Conservation (phyloP, 768 basidiomycete species). For the Chalciporus piperatus region DNA sequence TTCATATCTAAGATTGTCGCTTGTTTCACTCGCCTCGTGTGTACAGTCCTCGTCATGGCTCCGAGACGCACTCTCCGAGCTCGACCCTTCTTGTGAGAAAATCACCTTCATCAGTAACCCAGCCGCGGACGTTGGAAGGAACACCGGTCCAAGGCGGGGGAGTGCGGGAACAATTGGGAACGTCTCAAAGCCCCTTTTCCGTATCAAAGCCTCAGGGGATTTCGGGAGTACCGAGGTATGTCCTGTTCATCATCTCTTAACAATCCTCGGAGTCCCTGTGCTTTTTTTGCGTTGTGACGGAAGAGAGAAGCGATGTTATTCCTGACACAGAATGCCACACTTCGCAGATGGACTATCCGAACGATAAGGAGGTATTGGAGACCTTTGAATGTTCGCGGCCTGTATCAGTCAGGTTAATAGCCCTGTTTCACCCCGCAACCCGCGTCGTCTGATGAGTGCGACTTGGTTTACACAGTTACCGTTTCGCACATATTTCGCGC, state of each 20-base stretch:
- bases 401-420: conserved; percentile 67
- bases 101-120: conserved; percentile 83
- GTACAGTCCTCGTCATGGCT: conserved; percentile 81
- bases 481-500: conserved; percentile 71
- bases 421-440: not conserved
- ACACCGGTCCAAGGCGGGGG: conserved; percentile 12
- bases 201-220: conserved; percentile 76
- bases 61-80: conserved; percentile 85
- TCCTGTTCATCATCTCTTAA: not conserved
- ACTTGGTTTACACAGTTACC: conserved; percentile 55
- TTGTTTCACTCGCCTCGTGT: not conserved
- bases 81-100: conserved; percentile 85
- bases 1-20: not conserved
- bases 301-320: not conserved
- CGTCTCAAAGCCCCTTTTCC: conserved; percentile 56
- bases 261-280: not conserved
- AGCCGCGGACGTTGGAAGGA: conserved; percentile 30
- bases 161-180: not conserved
- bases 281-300: not conserved
- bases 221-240: conserved; percentile 84
- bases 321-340: not conserved
- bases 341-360: conserved; percentile 92
- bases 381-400: conserved; percentile 74
- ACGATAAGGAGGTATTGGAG: conserved; percentile 88
- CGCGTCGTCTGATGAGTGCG: not conserved